phyloP scores from a whole-genome alignment of 2,329 filamentous ascomycete species.

The Fragosphaeria purpurea region DNA sequence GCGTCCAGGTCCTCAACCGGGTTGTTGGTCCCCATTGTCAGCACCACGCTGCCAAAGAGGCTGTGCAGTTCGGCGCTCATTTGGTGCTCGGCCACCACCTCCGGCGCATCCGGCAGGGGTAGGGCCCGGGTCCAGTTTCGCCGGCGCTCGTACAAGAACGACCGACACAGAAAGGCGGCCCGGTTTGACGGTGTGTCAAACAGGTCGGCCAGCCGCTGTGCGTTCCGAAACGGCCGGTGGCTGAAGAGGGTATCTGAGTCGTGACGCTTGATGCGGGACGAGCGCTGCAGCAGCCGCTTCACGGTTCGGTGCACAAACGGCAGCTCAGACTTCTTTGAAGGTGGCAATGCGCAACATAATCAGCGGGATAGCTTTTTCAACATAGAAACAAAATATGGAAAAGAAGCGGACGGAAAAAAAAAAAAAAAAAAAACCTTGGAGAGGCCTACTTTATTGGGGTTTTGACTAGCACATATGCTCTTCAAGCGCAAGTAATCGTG shows the following conservation, averaged over 20 bases:
- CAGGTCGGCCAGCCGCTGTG: constrained; percentile 31
- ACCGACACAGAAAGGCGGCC: constrained; percentile 52
- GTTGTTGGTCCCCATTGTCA: constrained; percentile 16
- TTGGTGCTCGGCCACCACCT: constrained; percentile 38
- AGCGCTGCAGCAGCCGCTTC: constrained; percentile 34
- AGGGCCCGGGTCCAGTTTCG: neutral
- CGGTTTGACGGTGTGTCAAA: constrained; percentile 40
- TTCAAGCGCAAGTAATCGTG: constrained; percentile 34
- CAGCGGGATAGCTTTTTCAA: no score
- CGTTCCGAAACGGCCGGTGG: constrained; percentile 36
- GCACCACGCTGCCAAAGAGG: constrained; percentile 53
- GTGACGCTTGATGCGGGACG: constrained; percentile 24
- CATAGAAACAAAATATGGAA: no score
- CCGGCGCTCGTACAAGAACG: constrained; percentile 48
- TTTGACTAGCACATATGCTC: constrained; percentile 27
- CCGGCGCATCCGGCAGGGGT: constrained; percentile 19
- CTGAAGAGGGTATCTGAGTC: constrained; percentile 15
- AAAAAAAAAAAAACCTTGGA: no score
- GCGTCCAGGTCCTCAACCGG: constrained; percentile 21
- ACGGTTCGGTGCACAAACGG: constrained; percentile 38
- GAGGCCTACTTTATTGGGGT: constrained; percentile 28
- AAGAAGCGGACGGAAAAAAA: no score
- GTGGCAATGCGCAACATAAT: constrained; percentile 4
- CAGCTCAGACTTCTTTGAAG: constrained; percentile 31
- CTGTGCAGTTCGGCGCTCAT: constrained; percentile 61